phyloP scores from a whole-genome alignment of 2,329 filamentous ascomycete species.

The Talaromyces marneffei region DNA sequence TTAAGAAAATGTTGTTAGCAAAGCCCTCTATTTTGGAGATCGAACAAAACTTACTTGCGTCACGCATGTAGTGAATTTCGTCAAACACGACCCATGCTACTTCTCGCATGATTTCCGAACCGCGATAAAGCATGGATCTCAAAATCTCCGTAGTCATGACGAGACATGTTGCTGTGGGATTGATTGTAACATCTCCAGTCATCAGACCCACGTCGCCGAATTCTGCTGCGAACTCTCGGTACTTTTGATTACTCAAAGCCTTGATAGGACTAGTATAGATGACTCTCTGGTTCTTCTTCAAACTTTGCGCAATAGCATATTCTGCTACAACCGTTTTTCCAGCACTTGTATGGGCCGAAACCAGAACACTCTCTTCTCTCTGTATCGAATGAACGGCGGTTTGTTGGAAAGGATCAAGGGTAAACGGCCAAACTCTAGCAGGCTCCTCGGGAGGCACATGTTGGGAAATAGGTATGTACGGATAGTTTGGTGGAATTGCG shows the following conservation, averaged over 20 bases:
- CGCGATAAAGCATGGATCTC: slow-evolving; percentile 94
- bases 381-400: slow-evolving; percentile 92
- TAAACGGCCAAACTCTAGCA: slow-evolving; percentile 78
- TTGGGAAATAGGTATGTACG: slow-evolving; percentile 89
- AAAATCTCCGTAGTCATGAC: slow-evolving; percentile 99
- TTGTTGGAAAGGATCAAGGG: slow-evolving; percentile 94
- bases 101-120: slow-evolving; percentile 98
- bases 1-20: slow-evolving; percentile 17
- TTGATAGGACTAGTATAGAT: slow-evolving; percentile 99
- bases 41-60: slow-evolving; percentile 54
- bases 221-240: slow-evolving; percentile 88
- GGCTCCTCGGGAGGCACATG: slow-evolving; percentile 86
- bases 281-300: slow-evolving; percentile 95
- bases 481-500: slow-evolving; percentile 85
- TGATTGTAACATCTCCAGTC: slow-evolving; percentile 99
- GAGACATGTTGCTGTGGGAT: slow-evolving; percentile 92
- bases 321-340: slow-evolving; percentile 98
- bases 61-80: slow-evolving; percentile 97
- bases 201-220: slow-evolving; percentile 97
- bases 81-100: slow-evolving; percentile 98
- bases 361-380: slow-evolving; percentile 89
- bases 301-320: slow-evolving; percentile 94
- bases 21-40: not conserved
- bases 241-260: slow-evolving; percentile 97
- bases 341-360: slow-evolving; percentile 94